Percentiles rank a stretch among this genome's conserved stretches.
Evolutionary conservation across 768 basidiomycete species (phyloP).

Genomic region (Rhodotorula diobovata): DNA sequence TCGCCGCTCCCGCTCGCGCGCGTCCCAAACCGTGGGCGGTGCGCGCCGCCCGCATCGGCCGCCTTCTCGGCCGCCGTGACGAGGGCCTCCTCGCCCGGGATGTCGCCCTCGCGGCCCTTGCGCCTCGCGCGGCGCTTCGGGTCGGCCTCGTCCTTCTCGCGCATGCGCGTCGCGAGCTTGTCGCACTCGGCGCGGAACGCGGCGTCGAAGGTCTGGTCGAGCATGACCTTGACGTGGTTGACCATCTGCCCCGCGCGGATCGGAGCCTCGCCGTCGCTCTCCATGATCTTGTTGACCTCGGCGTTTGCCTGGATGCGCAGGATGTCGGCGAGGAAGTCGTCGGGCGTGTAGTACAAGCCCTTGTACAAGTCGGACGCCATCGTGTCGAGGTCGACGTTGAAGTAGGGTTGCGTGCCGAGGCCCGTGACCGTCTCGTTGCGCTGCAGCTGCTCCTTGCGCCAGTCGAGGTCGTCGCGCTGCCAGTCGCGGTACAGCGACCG

Average conservation of each 20-base stretch:
- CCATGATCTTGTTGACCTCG: constrained; percentile 73
- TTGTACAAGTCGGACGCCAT: constrained; percentile 82
- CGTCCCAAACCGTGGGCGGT: not conserved
- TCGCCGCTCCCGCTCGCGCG: not conserved
- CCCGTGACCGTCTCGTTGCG: constrained; percentile 22
- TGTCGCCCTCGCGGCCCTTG: constrained; percentile 50
- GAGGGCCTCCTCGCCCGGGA: constrained; percentile 50
- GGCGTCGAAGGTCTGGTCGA: constrained; percentile 77
- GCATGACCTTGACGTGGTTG: constrained; percentile 70
- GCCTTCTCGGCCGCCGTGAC: constrained; percentile 18
- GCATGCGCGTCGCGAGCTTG: constrained; percentile 64
- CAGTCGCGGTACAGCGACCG: constrained; percentile 52
- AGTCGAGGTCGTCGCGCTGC: constrained; percentile 38
- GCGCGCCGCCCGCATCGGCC: constrained; percentile 20
- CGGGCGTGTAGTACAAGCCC: constrained; percentile 77
- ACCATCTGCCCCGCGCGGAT: constrained; percentile 84
- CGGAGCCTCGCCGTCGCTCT: constrained; percentile 77
- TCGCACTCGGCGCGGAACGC: constrained; percentile 76
- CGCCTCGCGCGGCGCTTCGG: constrained; percentile 61
- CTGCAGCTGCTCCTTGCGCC: constrained; percentile 27
- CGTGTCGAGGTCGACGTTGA: constrained; percentile 84
- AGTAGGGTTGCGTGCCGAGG: constrained; percentile 50
- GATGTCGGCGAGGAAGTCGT: constrained; percentile 72
- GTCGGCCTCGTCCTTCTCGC: constrained; percentile 52
- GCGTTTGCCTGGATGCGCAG: constrained; percentile 52